phyloP scores from a whole-genome alignment of 129 eudicot genomes.

The Escallonia herrerae region DNA sequence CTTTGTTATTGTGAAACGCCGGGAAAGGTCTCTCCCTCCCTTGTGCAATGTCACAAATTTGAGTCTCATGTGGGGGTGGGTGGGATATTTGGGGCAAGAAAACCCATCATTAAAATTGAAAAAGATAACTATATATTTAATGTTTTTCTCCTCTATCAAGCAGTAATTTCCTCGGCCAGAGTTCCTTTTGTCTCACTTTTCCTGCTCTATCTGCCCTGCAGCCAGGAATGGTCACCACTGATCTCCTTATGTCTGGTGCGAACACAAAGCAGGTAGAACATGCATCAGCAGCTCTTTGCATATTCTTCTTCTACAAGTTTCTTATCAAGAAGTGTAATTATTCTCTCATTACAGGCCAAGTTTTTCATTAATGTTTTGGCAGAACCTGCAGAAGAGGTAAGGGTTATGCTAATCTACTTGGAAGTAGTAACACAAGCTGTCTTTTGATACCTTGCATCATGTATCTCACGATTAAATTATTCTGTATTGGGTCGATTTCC shows the following conservation, averaged over 20 bases:
- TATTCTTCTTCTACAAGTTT: slow-evolving; percentile 6
- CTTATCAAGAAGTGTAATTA: slow-evolving; percentile 9
- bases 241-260: slow-evolving; percentile 97
- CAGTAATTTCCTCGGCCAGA: too few relatives aligned
- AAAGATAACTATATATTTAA: too few relatives aligned
- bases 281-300: neutral
- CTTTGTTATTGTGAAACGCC: too few relatives aligned
- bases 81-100: too few relatives aligned
- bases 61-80: too few relatives aligned
- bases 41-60: too few relatives aligned
- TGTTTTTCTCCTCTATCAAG: too few relatives aligned
- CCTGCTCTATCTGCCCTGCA: slow-evolving; percentile 16
- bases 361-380: slow-evolving; percentile 96
- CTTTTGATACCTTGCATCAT: neutral
- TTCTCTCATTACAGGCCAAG: slow-evolving; percentile 66
- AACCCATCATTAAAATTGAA: too few relatives aligned
- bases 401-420: neutral
- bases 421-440: neutral
- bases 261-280: slow-evolving; percentile 77
- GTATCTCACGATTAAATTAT: neutral
- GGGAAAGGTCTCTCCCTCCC: too few relatives aligned
- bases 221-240: slow-evolving; percentile 99
- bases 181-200: neutral
- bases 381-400: slow-evolving; percentile 94
- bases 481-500: neutral